Evolutionary conservation across 768 basidiomycete species (phyloP).

Genomic region (Mrakia frigida): DNA sequence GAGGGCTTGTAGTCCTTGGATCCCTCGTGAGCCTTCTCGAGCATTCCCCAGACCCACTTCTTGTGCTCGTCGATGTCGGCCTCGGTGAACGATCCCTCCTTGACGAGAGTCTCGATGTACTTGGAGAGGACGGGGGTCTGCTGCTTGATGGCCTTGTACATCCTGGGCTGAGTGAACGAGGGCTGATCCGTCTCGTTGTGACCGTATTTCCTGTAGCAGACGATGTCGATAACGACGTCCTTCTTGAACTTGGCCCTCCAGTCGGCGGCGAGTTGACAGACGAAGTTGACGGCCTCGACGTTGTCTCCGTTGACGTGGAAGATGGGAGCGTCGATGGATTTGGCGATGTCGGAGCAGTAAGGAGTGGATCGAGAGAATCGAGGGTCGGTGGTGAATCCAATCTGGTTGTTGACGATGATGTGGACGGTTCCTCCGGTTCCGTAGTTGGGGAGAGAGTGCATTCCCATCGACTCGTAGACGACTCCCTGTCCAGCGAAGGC

Average conservation of each 20-base stretch:
- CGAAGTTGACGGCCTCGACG: constrained; percentile 95
- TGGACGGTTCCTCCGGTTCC: constrained; percentile 98
- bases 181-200: constrained; percentile 99
- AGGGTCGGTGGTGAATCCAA: constrained; percentile 87
- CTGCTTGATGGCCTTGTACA: constrained; percentile 95
- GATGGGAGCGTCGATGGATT: constrained; percentile 95
- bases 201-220: constrained; percentile 98
- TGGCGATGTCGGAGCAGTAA: constrained; percentile 96
- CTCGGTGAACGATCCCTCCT: constrained; percentile 88
- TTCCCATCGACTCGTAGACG: constrained; percentile 99
- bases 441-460: constrained; percentile 90
- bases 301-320: constrained; percentile 99
- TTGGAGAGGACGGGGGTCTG: constrained; percentile 86
- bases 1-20: constrained; percentile 94
- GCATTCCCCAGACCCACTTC: constrained; percentile 99
- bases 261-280: constrained; percentile 95
- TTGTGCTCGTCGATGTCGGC: constrained; percentile 97
- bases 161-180: constrained; percentile 94
- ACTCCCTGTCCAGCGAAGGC: constrained; percentile 98
- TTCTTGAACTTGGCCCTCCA: constrained; percentile 98
- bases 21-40: constrained; percentile 90
- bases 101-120: constrained; percentile 84
- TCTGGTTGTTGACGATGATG: constrained; percentile 46
- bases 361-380: constrained; percentile 95
- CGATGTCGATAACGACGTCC: constrained; percentile 96